Evolutionary conservation across 1,284 basidiomycete genomes (phyloP).

Genomic region (Rhodotorula sp.): DNA sequence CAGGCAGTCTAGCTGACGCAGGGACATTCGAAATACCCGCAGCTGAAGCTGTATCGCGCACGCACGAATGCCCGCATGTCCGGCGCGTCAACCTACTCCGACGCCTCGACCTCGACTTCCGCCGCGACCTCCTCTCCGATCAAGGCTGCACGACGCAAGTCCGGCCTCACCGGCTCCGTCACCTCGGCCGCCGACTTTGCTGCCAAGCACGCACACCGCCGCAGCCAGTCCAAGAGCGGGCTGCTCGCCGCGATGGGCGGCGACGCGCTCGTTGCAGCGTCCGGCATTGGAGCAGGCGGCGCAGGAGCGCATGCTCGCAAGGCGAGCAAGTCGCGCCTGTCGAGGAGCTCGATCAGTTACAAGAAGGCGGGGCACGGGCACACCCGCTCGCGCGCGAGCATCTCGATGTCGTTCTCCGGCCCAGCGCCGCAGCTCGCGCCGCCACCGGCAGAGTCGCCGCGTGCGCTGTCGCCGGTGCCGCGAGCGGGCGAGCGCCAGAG

Average conservation of each 20-base stretch:
- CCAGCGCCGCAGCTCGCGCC: conserved; percentile 4
- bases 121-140: conserved; percentile 6
- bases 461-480: conserved; percentile 1
- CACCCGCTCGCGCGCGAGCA: conserved; percentile 37
- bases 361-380: conserved; percentile 35
- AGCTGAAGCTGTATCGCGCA: conserved; percentile 42
- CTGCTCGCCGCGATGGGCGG: conserved; percentile 19
- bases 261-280: conserved; percentile 7
- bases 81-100: conserved; percentile 8
- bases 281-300: neutral
- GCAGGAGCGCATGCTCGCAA: conserved; percentile 2
- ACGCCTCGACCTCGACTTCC: neutral
- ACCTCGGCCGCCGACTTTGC: conserved; percentile 17
- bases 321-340: conserved; percentile 25
- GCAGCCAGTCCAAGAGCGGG: conserved; percentile 35
- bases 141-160: conserved; percentile 15
- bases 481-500: neutral
- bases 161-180: conserved; percentile 11
- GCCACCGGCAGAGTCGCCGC: neutral
- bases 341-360: conserved; percentile 34
- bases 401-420: conserved; percentile 40
- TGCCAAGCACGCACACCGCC: conserved; percentile 30
- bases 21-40: neutral
- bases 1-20: neutral
- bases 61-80: conserved; percentile 37